Percentiles rank a stretch among this genome's conserved stretches.
These are phyloP conservation scores for Xerocomus spinulosus DNA, from an alignment of 768 basidiomycete species.

Conservation along the genomic window DNA sequence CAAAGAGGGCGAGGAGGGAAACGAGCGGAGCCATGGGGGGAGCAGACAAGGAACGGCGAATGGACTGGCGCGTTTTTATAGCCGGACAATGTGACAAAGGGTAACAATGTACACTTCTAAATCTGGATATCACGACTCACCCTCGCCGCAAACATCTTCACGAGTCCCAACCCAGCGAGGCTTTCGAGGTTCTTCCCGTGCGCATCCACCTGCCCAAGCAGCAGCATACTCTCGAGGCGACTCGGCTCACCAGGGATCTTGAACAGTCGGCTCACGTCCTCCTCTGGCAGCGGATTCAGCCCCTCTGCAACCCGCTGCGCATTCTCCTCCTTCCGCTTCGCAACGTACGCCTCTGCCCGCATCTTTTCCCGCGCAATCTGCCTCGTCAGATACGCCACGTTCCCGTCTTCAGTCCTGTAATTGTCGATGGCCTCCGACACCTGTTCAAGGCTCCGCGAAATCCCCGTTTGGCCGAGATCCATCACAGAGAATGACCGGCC, in stretches of 20 bases:
- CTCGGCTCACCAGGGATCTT: constrained; percentile 87
- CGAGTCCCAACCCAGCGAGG: constrained; percentile 54
- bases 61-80: not conserved
- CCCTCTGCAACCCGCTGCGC: constrained; percentile 74
- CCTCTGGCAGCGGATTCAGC: constrained; percentile 79
- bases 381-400: constrained; percentile 80
- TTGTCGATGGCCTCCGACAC: constrained; percentile 81
- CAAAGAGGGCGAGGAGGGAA: constrained; percentile 41
- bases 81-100: not conserved
- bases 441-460: constrained; percentile 76
- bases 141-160: constrained; percentile 79
- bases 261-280: constrained; percentile 79
- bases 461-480: constrained; percentile 63
- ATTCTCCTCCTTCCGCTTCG: constrained; percentile 90
- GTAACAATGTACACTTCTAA: not conserved
- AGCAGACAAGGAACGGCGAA: not conserved
- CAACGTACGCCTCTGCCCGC: constrained; percentile 72
- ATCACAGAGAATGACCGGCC: constrained; percentile 64
- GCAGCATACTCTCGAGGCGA: constrained; percentile 78
- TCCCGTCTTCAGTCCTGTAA: constrained; percentile 88
- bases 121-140: not conserved
- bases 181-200: constrained; percentile 74
- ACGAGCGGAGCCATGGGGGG: constrained; percentile 34
- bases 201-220: constrained; percentile 85
- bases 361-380: constrained; percentile 85